Percentiles rank a stretch among this genome's conserved stretches.
Conservation (phyloP, 805 yeast species). For the Monosporozyma siamensis region DNA sequence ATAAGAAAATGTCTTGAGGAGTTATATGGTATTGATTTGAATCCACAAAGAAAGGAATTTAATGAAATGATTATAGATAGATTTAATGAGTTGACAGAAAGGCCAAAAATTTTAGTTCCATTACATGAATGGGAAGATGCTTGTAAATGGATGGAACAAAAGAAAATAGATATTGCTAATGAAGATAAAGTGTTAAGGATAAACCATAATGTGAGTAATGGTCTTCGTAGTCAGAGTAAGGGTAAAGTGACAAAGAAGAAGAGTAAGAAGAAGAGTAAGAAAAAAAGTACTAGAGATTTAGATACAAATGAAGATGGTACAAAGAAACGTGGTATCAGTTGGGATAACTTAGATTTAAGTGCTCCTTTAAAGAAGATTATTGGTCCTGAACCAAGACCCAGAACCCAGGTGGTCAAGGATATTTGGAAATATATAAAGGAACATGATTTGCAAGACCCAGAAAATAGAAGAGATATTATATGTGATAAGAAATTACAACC, state of each 20-base stretch:
- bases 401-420: conserved; percentile 62
- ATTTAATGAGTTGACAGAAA: conserved; percentile 39
- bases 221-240: conserved; percentile 1
- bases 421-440: conserved; percentile 65
- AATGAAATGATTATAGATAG: conserved; percentile 53
- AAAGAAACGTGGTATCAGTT: conserved; percentile 19
- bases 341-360: conserved; percentile 41
- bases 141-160: conserved; percentile 28
- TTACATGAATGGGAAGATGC: conserved; percentile 30
- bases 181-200: conserved; percentile 9
- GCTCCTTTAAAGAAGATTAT: conserved; percentile 43
- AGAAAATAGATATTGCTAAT: conserved; percentile 36
- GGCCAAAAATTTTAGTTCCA: conserved; percentile 20
- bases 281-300: conserved; percentile 1
- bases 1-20: conserved; percentile 66
- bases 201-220: conserved; percentile 8
- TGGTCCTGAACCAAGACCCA: conserved; percentile 37
- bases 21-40: conserved; percentile 49
- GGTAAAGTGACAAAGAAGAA: too few species aligned
- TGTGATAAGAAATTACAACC: conserved; percentile 51
- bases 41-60: conserved; percentile 42
- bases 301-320: conserved; percentile 8
- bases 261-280: conserved; percentile 12
- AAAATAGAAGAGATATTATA: conserved; percentile 52
- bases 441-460: conserved; percentile 54